Percentiles rank a stretch among this genome's conserved stretches.
phyloP scores from a whole-genome alignment of 768 basidiomycete genomes.

The Paxillus rubicundulus region DNA sequence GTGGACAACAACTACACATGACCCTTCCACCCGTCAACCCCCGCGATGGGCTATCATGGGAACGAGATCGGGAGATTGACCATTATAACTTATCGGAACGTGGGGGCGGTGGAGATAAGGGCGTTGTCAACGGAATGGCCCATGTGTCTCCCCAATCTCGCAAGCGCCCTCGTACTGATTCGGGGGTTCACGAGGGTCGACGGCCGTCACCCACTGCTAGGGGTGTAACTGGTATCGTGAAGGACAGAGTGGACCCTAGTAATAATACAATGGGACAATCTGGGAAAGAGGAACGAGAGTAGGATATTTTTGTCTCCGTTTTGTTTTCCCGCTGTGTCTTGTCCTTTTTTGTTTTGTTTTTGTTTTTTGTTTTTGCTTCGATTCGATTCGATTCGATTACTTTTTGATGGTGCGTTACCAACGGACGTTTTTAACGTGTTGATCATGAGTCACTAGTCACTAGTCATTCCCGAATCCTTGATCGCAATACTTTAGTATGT shows the following conservation, averaged over 20 bases:
- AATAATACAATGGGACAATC: constrained; percentile 16
- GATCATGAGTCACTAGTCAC: too few species aligned
- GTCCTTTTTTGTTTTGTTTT: neutral
- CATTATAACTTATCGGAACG: constrained; percentile 32
- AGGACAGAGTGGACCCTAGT: constrained; percentile 14
- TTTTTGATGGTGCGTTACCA: too few species aligned
- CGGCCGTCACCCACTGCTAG: constrained; percentile 21
- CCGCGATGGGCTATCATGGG: constrained; percentile 30
- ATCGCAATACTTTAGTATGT: too few species aligned
- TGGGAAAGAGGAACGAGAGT: constrained; percentile 28
- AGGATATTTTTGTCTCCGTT: neutral
- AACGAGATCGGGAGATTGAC: constrained; percentile 29
- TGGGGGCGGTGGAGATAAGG: constrained; percentile 19
- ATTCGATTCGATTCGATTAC: neutral
- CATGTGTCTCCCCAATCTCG: constrained; percentile 24
- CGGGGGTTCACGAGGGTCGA: constrained; percentile 15
- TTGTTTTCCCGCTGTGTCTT: neutral
- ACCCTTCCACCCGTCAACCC: constrained; percentile 26
- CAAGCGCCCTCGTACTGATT: constrained; percentile 29
- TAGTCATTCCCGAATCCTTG: too few species aligned
- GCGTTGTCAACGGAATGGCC: constrained; percentile 14
- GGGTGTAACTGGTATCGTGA: constrained; percentile 14
- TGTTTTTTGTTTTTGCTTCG: too few species aligned
- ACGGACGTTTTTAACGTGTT: too few species aligned
- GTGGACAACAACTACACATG: constrained; percentile 28